Percentiles rank a stretch among this genome's conserved stretches.
These are phyloP conservation scores for Penicillium sp. DNA, from an alignment of 2,329 filamentous ascomycete species.

Conservation along the genomic window DNA sequence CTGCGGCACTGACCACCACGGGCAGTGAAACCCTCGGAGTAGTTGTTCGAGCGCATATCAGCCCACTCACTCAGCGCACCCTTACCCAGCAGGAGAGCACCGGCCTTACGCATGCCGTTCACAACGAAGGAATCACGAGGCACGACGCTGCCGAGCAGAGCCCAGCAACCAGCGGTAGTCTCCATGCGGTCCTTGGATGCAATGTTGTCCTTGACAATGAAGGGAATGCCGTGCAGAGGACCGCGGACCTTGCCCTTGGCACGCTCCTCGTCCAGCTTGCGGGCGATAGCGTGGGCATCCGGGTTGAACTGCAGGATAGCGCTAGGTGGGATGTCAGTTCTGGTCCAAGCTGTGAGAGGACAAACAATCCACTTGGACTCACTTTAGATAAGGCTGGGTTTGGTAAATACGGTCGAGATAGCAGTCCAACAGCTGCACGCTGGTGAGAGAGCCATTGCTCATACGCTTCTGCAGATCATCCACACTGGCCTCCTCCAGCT, in stretches of 20 bases:
- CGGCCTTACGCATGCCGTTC: constrained; percentile 64
- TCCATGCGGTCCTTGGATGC: constrained; percentile 72
- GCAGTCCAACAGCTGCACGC: constrained; percentile 65
- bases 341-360: not conserved
- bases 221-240: constrained; percentile 76
- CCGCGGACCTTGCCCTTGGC: constrained; percentile 62
- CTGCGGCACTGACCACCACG: constrained; percentile 69
- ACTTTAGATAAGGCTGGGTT: constrained; percentile 70
- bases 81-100: constrained; percentile 74
- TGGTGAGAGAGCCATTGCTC: constrained; percentile 60
- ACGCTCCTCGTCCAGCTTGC: constrained; percentile 66
- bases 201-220: constrained; percentile 73
- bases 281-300: constrained; percentile 68
- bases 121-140: constrained; percentile 73
- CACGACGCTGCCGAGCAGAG: constrained; percentile 68
- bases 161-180: constrained; percentile 74
- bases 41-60: constrained; percentile 70
- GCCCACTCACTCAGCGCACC: constrained; percentile 76
- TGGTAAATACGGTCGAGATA: constrained; percentile 67
- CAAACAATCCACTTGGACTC: constrained; percentile 13
- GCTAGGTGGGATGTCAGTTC: constrained; percentile 25
- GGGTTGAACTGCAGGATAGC: constrained; percentile 70
- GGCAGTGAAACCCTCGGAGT: constrained; percentile 70
- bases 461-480: constrained; percentile 69
- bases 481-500: constrained; percentile 72